Percentiles rank a stretch among this genome's conserved stretches.
These are phyloP conservation scores for Fusarium goolgardi DNA, from an alignment of 2,329 filamentous ascomycete species.

Conservation along the genomic window DNA sequence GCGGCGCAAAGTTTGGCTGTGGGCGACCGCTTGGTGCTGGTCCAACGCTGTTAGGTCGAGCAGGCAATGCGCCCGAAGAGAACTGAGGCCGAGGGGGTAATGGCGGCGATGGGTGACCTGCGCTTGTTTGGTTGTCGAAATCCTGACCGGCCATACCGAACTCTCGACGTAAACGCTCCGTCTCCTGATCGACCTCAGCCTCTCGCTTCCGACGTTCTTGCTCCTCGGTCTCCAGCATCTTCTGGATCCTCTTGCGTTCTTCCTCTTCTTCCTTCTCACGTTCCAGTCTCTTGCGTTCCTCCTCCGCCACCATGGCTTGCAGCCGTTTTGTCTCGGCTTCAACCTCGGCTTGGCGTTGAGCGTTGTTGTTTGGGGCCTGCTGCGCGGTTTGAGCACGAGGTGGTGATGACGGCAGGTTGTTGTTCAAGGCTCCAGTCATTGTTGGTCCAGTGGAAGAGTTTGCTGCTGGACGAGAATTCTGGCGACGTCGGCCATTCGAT, in stretches of 20 bases:
- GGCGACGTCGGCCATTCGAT: conserved; percentile 49
- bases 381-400: conserved; percentile 27
- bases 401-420: conserved; percentile 40
- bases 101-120: conserved; percentile 47
- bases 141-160: conserved; percentile 70
- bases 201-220: conserved; percentile 66
- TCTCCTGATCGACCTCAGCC: conserved; percentile 79
- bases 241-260: conserved; percentile 67
- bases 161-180: conserved; percentile 77
- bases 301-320: conserved; percentile 62
- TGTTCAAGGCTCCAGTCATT: conserved; percentile 57
- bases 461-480: conserved; percentile 54
- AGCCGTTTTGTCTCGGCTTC: conserved; percentile 84
- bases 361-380: conserved; percentile 35
- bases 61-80: conserved; percentile 48
- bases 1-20: conserved; percentile 41
- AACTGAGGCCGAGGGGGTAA: conserved; percentile 51
- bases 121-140: conserved; percentile 40
- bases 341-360: conserved; percentile 58
- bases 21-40: conserved; percentile 48
- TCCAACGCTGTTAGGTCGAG: conserved; percentile 62
- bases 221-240: conserved; percentile 75
- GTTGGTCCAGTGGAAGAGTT: conserved; percentile 40
- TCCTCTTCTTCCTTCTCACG: conserved; percentile 66
- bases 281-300: conserved; percentile 66